Conservation (phyloP, 306 rosid genomes). For the Rosa lucieae region DNA sequence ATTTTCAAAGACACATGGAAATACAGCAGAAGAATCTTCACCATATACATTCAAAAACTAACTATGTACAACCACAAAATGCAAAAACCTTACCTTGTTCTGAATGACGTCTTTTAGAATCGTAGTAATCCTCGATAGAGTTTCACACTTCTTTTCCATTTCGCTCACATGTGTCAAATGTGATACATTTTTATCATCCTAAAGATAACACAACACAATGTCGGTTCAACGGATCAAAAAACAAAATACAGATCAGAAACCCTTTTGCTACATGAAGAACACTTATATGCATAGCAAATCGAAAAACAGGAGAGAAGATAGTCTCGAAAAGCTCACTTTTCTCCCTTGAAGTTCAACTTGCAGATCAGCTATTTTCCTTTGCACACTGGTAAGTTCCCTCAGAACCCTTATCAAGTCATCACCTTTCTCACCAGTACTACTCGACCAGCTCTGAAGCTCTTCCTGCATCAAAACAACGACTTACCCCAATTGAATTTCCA, state of each 20-base stretch:
- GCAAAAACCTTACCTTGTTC: constrained; percentile 64
- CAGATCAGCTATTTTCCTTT: constrained; percentile 87
- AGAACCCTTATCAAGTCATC: constrained; percentile 80
- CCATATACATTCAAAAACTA: too few relatives aligned
- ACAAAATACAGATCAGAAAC: not conserved
- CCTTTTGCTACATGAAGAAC: not conserved
- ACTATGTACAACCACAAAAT: not conserved
- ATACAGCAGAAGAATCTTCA: too few relatives aligned
- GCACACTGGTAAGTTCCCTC: constrained; percentile 82
- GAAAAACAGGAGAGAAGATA: not conserved
- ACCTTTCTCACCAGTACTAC: constrained; percentile 69
- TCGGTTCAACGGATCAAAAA: not conserved
- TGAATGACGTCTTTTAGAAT: constrained; percentile 91
- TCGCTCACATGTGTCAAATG: constrained; percentile 94
- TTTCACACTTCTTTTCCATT: constrained; percentile 92
- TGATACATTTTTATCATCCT: constrained; percentile 95
- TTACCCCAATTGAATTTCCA: constrained; percentile 3
- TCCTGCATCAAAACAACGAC: constrained; percentile 39
- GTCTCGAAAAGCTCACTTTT: constrained; percentile 48
- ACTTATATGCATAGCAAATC: not conserved
- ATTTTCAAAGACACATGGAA: too few relatives aligned
- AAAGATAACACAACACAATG: constrained; percentile 25
- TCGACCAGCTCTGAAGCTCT: constrained; percentile 54
- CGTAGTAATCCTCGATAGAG: constrained; percentile 79
- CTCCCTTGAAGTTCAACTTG: constrained; percentile 99